These are phyloP conservation scores for Pleurotus pulmonarius DNA, from an alignment of 768 basidiomycete species.

Conservation along the genomic window DNA sequence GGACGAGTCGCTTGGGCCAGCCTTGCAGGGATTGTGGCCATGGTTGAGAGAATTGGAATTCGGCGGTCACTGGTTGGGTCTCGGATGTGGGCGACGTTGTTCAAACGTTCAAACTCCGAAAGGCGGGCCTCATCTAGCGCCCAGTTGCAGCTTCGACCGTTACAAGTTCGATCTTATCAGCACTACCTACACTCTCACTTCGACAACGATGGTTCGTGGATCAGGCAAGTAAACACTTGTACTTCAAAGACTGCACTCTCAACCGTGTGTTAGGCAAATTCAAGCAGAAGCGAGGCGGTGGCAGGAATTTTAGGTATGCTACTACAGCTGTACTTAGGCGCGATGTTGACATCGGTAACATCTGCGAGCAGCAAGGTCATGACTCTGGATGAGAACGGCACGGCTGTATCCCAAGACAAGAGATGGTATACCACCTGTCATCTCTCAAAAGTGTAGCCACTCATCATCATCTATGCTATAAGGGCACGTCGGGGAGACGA, in stretches of 20 bases:
- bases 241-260: background rate
- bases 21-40: slow-evolving; percentile 83
- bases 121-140: background rate
- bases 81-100: slow-evolving; percentile 9
- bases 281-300: slow-evolving; percentile 86
- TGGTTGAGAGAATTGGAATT: slow-evolving; percentile 19
- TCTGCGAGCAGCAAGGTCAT: slow-evolving; percentile 50
- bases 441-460: slow-evolving; percentile 8
- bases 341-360: slow-evolving; percentile 7
- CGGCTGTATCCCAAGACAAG: slow-evolving; percentile 44
- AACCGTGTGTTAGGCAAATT: slow-evolving; percentile 54
- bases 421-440: slow-evolving; percentile 34
- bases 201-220: slow-evolving; percentile 43
- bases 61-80: slow-evolving; percentile 11
- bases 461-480: slow-evolving; percentile 8
- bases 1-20: slow-evolving; percentile 67
- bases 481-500: slow-evolving; percentile 23
- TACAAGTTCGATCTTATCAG: slow-evolving; percentile 1
- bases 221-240: slow-evolving; percentile 29
- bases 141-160: background rate
- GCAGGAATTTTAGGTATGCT: slow-evolving; percentile 73
- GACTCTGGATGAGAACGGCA: slow-evolving; percentile 53
- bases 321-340: background rate
- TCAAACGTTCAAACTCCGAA: slow-evolving; percentile 26
- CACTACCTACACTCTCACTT: slow-evolving; percentile 9